Conservation (phyloP, 768 basidiomycete species). For the Pleurotus salmoneostramineus region DNA sequence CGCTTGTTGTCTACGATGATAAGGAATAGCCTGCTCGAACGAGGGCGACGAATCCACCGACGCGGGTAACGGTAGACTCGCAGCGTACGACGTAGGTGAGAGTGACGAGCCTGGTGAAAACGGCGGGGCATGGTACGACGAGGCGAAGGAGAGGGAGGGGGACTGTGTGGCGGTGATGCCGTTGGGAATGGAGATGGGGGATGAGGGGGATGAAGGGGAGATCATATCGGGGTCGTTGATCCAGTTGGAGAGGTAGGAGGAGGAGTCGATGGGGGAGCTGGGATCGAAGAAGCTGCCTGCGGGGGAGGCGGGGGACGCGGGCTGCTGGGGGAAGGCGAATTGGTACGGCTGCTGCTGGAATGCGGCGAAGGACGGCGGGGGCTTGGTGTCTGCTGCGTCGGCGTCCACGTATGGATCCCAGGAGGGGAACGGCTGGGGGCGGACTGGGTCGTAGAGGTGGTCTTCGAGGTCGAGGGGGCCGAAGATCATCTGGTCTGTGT, state of each 20-base stretch:
- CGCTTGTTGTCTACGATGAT: conserved; percentile 16
- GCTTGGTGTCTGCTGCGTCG: too few species aligned
- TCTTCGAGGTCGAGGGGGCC: conserved; percentile 59
- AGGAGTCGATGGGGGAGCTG: conserved; percentile 41
- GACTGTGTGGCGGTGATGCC: conserved; percentile 36
- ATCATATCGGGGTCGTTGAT: conserved; percentile 53
- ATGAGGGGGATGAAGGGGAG: conserved; percentile 23
- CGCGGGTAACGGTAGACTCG: conserved; percentile 57
- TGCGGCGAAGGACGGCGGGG: conserved; percentile 31
- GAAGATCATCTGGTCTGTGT: conserved; percentile 54
- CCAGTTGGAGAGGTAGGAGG: conserved; percentile 53
- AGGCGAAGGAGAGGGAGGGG: conserved; percentile 43
- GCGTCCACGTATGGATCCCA: conserved; percentile 34
- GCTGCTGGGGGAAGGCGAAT: conserved; percentile 24
- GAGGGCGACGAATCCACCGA: conserved; percentile 57
- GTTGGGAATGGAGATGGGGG: conserved; percentile 29
- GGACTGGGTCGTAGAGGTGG: conserved; percentile 11
- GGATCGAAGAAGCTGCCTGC: conserved; percentile 25
- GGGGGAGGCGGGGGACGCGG: conserved; percentile 26
- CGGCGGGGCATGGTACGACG: conserved; percentile 40
- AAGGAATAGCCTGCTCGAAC: conserved; percentile 39
- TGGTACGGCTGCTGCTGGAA: conserved; percentile 25
- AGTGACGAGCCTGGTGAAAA: conserved; percentile 49
- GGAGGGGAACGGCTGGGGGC: conserved; percentile 13
- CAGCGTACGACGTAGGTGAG: conserved; percentile 60